Evolutionary conservation across 2,329 filamentous ascomycete genomes (phyloP), one percentile per base, ranked within the genome.

Genomic region (Fusarium succisae): DNA sequence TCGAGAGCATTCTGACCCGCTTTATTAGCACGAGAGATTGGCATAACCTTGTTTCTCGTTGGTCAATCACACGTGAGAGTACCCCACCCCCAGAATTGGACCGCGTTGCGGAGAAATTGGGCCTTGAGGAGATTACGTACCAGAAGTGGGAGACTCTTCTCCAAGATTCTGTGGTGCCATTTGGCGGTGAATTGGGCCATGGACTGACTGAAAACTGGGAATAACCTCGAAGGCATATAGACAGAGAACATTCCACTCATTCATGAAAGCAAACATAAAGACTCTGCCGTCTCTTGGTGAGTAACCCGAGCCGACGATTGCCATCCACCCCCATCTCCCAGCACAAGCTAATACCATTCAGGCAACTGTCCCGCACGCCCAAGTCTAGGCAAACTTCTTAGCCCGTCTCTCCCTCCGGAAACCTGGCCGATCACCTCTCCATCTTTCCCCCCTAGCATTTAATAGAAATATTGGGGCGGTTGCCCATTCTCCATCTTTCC

Each of bases 41-140:
- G 1, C 11, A 51, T 43, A 47, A 14, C 20, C 14, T 53, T 53
- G 22, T 22, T 14, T 55, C 53, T 69, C 30, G 56, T 28, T 41
- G 41, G 12, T 39, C n/a, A 63, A 43, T 37, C 5, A 20, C 7
- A 8, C 20, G 26, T 13, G 14, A 20, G 22, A 4, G n/a, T 17
- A 15, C 47, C 35, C 66, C 56, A 69, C 65, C 66, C 65, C 66
- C 66, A 69, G 66, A 32, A 24, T 35, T 32, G 48, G 47, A 50
- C 30, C 8, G 47, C 12, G 48, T 32, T 69, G 66, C 51, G 65
- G 66, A 69, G 66, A 69, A 63, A 32, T 56, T 69, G 57, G 48
- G 24, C 48, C 3, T 44, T 30, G 48, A 28, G 24, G 38, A 45
- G 50, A 66, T 51, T 57, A 39, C 32, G 44, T 28, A 18, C 41